These are phyloP conservation scores for Phytophthora ramorum DNA, from an alignment of 352 stramenopile species.

Conservation along the genomic window DNA sequence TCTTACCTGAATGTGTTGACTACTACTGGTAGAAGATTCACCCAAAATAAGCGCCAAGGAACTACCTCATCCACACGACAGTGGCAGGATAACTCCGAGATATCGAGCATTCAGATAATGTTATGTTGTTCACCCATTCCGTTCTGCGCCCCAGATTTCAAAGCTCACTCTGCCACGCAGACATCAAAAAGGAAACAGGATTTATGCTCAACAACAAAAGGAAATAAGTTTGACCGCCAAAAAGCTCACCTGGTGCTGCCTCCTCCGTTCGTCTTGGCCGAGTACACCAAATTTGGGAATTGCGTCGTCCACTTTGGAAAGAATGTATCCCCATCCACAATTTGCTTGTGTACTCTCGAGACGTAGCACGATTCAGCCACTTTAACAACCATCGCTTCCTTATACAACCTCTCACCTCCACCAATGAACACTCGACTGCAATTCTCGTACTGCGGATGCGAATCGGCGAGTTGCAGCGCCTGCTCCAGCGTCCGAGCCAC, in stretches of 20 bases:
- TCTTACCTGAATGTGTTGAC: too few species aligned
- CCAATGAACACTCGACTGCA: constrained; percentile 66
- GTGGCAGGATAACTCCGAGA: too few species aligned
- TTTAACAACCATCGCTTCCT: constrained; percentile 53
- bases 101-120: too few species aligned
- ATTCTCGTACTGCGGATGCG: constrained; percentile 40
- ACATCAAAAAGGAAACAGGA: background rate
- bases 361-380: constrained; percentile 67
- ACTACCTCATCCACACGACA: too few species aligned
- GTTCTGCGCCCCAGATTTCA: constrained; percentile 34
- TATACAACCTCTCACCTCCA: constrained; percentile 66
- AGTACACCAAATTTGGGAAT: constrained; percentile 51
- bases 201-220: background rate
- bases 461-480: constrained; percentile 46
- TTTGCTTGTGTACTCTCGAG: constrained; percentile 58
- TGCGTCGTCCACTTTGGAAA: constrained; percentile 59
- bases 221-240: too few species aligned
- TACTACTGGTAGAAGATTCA: too few species aligned
- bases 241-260: constrained; percentile 27
- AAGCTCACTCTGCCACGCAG: constrained; percentile 41
- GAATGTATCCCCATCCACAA: constrained; percentile 60
- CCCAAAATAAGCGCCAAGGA: too few species aligned
- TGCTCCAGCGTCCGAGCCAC: constrained; percentile 51
- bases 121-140: background rate
- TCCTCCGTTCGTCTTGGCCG: constrained; percentile 30